A percentile compares a stretch with the other conserved stretches of the same genome.
phyloP scores from a whole-genome alignment of 2,329 filamentous ascomycete species.

The Furcasterigmium furcatum region DNA sequence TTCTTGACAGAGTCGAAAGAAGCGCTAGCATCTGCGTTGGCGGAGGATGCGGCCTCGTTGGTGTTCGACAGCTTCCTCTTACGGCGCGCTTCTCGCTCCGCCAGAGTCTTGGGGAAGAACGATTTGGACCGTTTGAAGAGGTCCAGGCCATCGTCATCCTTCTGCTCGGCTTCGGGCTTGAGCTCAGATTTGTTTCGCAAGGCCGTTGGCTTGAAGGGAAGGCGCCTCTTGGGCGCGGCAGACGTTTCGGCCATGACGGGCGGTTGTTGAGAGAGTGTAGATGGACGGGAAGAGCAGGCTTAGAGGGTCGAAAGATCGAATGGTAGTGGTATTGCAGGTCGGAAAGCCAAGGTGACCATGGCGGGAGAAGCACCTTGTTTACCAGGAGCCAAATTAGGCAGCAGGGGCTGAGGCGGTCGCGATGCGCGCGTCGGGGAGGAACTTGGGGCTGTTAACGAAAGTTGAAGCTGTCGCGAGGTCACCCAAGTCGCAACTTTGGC shows the following conservation, averaged over 20 bases:
- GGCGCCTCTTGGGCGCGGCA: conserved; percentile 28
- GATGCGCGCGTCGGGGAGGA: neutral
- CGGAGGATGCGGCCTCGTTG: neutral
- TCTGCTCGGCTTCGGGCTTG: conserved; percentile 13
- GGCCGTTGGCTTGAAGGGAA: conserved; percentile 49
- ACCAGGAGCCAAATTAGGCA: neutral
- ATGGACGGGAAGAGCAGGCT: neutral
- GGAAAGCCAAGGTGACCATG: neutral
- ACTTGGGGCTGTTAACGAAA: neutral
- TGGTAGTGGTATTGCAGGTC: neutral
- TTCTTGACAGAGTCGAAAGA: neutral
- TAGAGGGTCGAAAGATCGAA: neutral
- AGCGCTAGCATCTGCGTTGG: neutral
- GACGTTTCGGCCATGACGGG: conserved; percentile 25
- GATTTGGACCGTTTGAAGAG: conserved; percentile 49
- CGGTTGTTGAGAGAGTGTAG: neutral
- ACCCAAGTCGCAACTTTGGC: neutral
- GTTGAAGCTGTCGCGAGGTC: neutral
- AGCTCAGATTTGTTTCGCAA: conserved; percentile 28
- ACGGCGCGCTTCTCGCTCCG: conserved; percentile 29
- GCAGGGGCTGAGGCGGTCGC: neutral
- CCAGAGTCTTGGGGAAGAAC: conserved; percentile 41
- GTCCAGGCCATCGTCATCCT: conserved; percentile 32
- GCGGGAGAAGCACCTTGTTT: neutral
- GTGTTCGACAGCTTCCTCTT: conserved; percentile 10